Conservation (phyloP, 2,329 filamentous ascomycete species). For the Hirsutella minnesotensis region DNA sequence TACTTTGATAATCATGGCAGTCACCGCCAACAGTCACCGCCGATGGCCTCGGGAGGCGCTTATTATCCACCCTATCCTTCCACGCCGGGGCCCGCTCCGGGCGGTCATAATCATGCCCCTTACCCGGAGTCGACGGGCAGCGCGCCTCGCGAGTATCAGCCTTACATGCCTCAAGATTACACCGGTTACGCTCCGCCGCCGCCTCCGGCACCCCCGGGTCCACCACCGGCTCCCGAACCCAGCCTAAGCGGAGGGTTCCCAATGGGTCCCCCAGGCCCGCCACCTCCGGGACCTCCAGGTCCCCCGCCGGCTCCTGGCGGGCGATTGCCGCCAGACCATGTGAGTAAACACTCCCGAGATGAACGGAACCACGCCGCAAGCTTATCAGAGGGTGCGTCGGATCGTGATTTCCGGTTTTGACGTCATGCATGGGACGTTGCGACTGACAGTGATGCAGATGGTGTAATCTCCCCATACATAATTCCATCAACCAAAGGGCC, state of each 20-base stretch:
- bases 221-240: conserved; percentile 9
- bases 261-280: conserved; percentile 17
- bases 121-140: conserved; percentile 16
- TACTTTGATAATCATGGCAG: conserved; percentile 22
- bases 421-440: conserved; percentile 1
- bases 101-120: conserved; percentile 6
- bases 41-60: conserved; percentile 38
- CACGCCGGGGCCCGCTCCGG: conserved; percentile 12
- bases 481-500: neutral
- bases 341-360: conserved; percentile 27
- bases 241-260: conserved; percentile 8
- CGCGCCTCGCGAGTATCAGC: conserved; percentile 21
- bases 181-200: conserved; percentile 27
- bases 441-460: conserved; percentile 17
- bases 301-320: conserved; percentile 14
- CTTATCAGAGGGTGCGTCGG: conserved; percentile 25
- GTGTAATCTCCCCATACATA: conserved; percentile 10
- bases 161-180: conserved; percentile 32
- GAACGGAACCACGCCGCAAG: conserved; percentile 10
- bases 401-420: conserved; percentile 14
- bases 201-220: conserved; percentile 23
- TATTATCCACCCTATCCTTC: conserved; percentile 32
- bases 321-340: conserved; percentile 27
- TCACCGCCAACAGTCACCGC: conserved; percentile 31
- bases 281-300: conserved; percentile 17